Base-by-base conservation (phyloP, 257 asterid species). In the Nicotiana obtusifolia region DNA sequence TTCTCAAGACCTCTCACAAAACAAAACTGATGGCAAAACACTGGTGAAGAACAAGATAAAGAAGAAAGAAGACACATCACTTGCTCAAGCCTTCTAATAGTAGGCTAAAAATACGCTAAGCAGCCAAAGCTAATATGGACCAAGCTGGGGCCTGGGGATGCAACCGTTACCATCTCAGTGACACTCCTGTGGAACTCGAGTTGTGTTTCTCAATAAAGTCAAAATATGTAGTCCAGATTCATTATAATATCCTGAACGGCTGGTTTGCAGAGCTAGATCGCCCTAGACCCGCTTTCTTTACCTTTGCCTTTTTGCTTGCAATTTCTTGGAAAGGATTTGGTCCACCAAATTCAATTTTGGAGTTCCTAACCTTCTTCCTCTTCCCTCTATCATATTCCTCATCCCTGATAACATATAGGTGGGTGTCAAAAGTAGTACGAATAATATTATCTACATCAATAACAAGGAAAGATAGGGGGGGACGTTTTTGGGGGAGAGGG, bases 361-460 rank as follows among this genome's bases (percentile, higher is more conserved):
- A 67, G 75, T 20, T 52, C 89, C 92, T 89, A 24, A 94, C n/a
- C 92, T 94, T 96, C 93, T 93, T 96, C 87, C 92, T 90, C 90
- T 94, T 96, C 64, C 98, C 98, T n/a, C 87, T 80, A 85, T 96
- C 98, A 37, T 96, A 96, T 80, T 91, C 98, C 89, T 96, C 98
- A 64, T 96, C 99, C 99, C 98, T 94, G 88, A 20, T 64, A 20
- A 83, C 37, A 78, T 20, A 26, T 66, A 19, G 17, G 81, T 33
- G 22, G 44, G 4, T 49, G 62, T 75, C 44, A 75, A 73, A 47
- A 26, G 79, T 15, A 7, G 61, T 49, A 24, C 24, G 8, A 69
- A 20, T 41, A 41, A 41, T 41, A 41, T 41, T 41, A 69, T n/a
- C 57, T 49, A 41, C 33, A 20, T 69, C 33, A 20, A 35, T 24